Evolutionary conservation across 1,284 basidiomycete genomes (phyloP).

Genomic region (Melanopsichium pennsylvanicum): DNA sequence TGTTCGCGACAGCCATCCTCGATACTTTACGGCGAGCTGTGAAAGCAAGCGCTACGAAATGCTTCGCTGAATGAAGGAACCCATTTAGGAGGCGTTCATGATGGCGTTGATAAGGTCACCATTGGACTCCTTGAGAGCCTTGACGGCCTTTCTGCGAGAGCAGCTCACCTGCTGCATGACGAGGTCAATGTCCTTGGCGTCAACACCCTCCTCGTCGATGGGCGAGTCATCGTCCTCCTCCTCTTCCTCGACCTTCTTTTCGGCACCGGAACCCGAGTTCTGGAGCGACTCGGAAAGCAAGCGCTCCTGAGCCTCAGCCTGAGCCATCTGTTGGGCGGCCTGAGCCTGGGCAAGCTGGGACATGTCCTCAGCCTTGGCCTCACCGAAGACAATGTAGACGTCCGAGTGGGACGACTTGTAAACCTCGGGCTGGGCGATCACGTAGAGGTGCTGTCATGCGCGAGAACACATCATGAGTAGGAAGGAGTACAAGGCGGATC

Average conservation of each 20-base stretch:
- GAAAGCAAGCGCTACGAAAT: too few relatives aligned
- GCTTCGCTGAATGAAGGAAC: neutral
- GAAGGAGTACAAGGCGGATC: too few relatives aligned
- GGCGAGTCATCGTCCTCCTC: slow-evolving; percentile 64
- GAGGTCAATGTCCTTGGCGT: slow-evolving; percentile 89
- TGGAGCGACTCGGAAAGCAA: slow-evolving; percentile 69
- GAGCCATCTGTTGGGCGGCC: slow-evolving; percentile 82
- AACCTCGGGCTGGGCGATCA: slow-evolving; percentile 91
- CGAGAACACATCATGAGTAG: neutral
- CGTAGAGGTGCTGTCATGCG: slow-evolving; percentile 78
- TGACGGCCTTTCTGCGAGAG: slow-evolving; percentile 65
- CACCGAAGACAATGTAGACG: slow-evolving; percentile 98
- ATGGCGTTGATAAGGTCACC: slow-evolving; percentile 65
- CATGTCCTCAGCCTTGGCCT: slow-evolving; percentile 96
- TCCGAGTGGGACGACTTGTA: slow-evolving; percentile 97
- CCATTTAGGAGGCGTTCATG: slow-evolving; percentile 59
- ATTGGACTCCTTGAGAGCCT: slow-evolving; percentile 65
- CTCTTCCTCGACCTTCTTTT: slow-evolving; percentile 59
- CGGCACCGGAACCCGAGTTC: slow-evolving; percentile 34
- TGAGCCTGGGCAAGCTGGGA: slow-evolving; percentile 82
- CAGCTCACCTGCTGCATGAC: slow-evolving; percentile 79
- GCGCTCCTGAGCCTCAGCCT: slow-evolving; percentile 71
- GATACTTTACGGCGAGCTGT: too few relatives aligned
- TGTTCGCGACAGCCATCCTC: too few relatives aligned
- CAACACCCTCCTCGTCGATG: slow-evolving; percentile 70